Evolutionary conservation across 73 alveolate species (phyloP), one percentile per base, ranked within the genome.

Genomic region (Paramecium octaurelia): DNA sequence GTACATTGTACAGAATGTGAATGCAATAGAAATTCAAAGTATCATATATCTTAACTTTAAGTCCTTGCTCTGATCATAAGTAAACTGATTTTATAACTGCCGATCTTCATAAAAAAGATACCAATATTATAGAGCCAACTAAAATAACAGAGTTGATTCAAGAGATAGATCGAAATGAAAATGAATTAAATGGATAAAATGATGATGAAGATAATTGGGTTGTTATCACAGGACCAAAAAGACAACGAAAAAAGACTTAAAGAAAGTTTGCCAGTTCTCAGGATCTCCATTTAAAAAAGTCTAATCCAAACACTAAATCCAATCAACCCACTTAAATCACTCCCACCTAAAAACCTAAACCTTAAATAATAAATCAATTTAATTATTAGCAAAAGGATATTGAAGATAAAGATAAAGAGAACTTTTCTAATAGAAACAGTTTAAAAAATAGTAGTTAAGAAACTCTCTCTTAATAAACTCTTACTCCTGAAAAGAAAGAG

Each of bases 1-100:
- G 58, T 64, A 31, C 84, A 27, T 64, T 64, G 84, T 64, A 34
- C 50, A 27, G 84, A 64, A 64, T 64, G 84, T 64, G 84, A 64
- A 27, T 64, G 46, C 42, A 64, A 64, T 64, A 64, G 46, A 34
- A 31, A 64, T 64, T 64, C 84, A 64, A 64, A 64, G 84, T 64
- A 64, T 64, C 11, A 31, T 64, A 64, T 64, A 31, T 27, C 27
- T 64, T 64, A 31, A 64, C 84, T 64, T 64, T 64, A 64, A 64
- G 84, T 64, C 12, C 84, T 64, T 64, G 84, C 27, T 64, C 42
- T 23, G 84, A 64, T 27, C 9, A 64, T 64, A 34, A 31, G 6
- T n/a, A 64, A 27, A 64, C 12, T 12, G 84, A 31, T 64, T 64
- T 64, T 31, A 34, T 34, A 64, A 31, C 35, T 27, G 54, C 84